Base-by-base conservation (phyloP, 2,329 filamentous ascomycete genomes). In the Aulographum hederae region DNA sequence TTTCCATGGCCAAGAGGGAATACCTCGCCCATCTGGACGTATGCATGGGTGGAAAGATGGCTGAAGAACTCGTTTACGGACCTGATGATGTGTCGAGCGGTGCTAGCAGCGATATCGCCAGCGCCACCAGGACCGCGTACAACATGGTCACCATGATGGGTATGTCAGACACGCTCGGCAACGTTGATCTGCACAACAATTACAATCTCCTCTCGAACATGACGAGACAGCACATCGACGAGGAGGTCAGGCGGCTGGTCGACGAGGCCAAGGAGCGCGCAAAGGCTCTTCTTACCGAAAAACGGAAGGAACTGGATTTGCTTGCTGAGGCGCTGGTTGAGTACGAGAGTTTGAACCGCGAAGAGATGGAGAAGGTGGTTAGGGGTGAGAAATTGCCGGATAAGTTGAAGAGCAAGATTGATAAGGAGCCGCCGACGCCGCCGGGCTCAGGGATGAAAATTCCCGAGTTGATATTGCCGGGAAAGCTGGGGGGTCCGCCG, bases 71-170 rank as follows among this genome's bases (percentile, higher is more conserved):
- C 41, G 73, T 89, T 32, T 98, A 84, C 46, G 89, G 89, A 18
- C 62, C 74, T n/a, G 81, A 93, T 42, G 78, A 82, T 42, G 85
- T 95, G 26, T 91, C 85, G 1, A 86, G 78, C 41, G 89, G 89
- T 39, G 85, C 84, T 34, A 78, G 78, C 32, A 67, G 67, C 33
- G 89, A 98, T 53, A 73, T 98, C 28, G 67, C 79, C 52, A 62
- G 63, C 39, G 89, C 89, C 5, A 98, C 89, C 1, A 64, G 69
- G 26, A 64, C 82, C 12, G 84, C 86, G 2, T 91, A 85, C 56
- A 65, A 69, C 39, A 89, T 98, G 73, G 78, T 98, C 6, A 89
- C 84, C 4, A 65, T 70, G 37, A 78, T 81, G 38, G 89, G 89
- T 43, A 95, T 95, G 77, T 93, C 82, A 2, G 69, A 76, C 34